Percentiles rank a stretch among this genome's conserved stretches.
Evolutionary conservation across 208 protist species (phyloP).

Genomic region (Trypanosomatidae sp.): DNA sequence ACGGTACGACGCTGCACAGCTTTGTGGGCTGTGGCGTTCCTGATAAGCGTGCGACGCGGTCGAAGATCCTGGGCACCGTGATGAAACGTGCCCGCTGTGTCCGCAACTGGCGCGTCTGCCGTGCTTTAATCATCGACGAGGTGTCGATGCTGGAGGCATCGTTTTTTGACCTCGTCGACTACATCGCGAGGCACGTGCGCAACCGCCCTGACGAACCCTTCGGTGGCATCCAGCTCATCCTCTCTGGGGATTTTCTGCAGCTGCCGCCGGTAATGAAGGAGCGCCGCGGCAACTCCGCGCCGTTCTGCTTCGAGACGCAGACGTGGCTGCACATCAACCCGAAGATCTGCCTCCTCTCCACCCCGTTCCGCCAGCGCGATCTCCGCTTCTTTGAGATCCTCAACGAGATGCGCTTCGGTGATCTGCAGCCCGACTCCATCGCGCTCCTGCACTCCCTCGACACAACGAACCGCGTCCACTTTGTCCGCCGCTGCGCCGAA

Average conservation of each 20-base stretch:
- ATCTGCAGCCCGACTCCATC: slow-evolving; percentile 34
- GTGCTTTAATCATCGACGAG: slow-evolving; percentile 89
- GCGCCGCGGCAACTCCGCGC: background rate
- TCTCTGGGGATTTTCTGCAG: slow-evolving; percentile 94
- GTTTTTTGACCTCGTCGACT: slow-evolving; percentile 85
- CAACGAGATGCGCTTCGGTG: slow-evolving; percentile 76
- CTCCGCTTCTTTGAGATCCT: slow-evolving; percentile 62
- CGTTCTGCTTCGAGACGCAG: slow-evolving; percentile 78
- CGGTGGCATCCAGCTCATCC: slow-evolving; percentile 92
- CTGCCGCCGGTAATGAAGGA: slow-evolving; percentile 70
- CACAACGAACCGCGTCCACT: slow-evolving; percentile 33
- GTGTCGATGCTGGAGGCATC: slow-evolving; percentile 87
- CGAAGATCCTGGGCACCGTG: slow-evolving; percentile 37
- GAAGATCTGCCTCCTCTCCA: slow-evolving; percentile 54
- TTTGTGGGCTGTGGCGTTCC: slow-evolving; percentile 79
- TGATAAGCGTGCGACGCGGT: slow-evolving; percentile 9
- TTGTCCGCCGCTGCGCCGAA: slow-evolving; percentile 18
- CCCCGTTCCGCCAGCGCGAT: slow-evolving; percentile 71
- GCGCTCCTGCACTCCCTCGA: slow-evolving; percentile 43
- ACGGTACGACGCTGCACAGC: slow-evolving; percentile 85
- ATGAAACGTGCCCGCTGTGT: slow-evolving; percentile 18
- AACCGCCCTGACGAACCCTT: slow-evolving; percentile 58
- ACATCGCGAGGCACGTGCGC: slow-evolving; percentile 66
- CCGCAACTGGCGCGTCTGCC: slow-evolving; percentile 57
- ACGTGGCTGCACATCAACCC: slow-evolving; percentile 71